These are phyloP conservation scores for Cryptosporidium ryanae DNA, from an alignment of 169 alveolate genomes.

Conservation along the genomic window DNA sequence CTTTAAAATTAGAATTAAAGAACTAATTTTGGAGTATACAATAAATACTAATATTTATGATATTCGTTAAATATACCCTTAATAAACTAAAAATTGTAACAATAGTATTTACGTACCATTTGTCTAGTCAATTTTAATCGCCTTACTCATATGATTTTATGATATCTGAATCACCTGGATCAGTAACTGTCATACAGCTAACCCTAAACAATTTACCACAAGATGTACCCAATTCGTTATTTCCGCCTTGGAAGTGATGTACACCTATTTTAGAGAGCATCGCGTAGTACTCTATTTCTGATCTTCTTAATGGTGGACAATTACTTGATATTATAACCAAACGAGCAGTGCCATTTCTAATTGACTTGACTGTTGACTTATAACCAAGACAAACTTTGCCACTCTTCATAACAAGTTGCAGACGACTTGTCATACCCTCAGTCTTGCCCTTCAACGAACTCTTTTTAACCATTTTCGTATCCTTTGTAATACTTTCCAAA, in stretches of 20 bases:
- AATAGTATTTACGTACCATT: background rate
- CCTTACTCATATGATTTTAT: slow-evolving; percentile 88
- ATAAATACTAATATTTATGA: background rate
- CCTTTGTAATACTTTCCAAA: background rate
- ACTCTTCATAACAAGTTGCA: slow-evolving; percentile 96
- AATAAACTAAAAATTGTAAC: too few species aligned
- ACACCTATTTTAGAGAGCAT: slow-evolving; percentile 95
- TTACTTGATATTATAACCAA: slow-evolving; percentile 94
- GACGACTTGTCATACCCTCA: slow-evolving; percentile 94
- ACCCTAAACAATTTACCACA: slow-evolving; percentile 97
- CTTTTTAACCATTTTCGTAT: slow-evolving; percentile 86
- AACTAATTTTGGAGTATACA: too few species aligned
- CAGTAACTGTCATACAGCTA: slow-evolving; percentile 93
- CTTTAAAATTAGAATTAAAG: too few species aligned
- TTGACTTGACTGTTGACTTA: slow-evolving; percentile 93
- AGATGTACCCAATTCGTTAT: slow-evolving; percentile 95
- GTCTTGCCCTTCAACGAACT: slow-evolving; percentile 87
- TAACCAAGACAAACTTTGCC: slow-evolving; percentile 96
- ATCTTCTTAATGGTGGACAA: slow-evolving; percentile 97
- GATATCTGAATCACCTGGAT: slow-evolving; percentile 98
- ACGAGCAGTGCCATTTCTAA: slow-evolving; percentile 94
- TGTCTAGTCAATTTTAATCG: background rate
- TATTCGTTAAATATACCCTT: background rate
- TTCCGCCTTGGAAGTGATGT: slow-evolving; percentile 94
- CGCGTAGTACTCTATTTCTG: slow-evolving; percentile 98